Evolutionary conservation across 1,284 basidiomycete genomes (phyloP), one percentile per base, ranked within the genome.

Genomic region (Moesziomyces sp.): DNA sequence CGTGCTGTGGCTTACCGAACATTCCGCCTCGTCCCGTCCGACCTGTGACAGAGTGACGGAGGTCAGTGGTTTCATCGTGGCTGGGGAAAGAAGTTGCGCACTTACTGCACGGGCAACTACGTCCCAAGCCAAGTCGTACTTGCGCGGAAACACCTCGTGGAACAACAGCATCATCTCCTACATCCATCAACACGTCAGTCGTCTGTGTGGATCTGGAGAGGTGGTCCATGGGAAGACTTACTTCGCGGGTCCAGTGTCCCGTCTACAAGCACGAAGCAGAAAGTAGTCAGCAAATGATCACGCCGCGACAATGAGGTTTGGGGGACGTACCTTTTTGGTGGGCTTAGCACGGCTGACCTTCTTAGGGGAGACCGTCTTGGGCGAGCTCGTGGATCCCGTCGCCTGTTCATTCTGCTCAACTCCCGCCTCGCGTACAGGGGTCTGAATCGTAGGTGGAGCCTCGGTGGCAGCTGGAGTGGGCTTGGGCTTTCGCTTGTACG

Each of bases 111-210:
- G 59, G 18, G 52, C 44, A 13, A 58, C 55, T 6, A 21, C 19
- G 10, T 47, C 26, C 55, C 55, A 68, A 19, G 62, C 59, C 13
- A 48, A 10, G 13, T 34, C 10, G 19, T 38, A 47, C 10, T 55
- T 51, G 4, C 48, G 59, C 5, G 38, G 47, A 21, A 28, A 68
- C 19, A 62, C 34, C 26, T 54, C 43, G 59, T 38, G 18, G 48
- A 68, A 68, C 14, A 68, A 21, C 5, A 48, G 38, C 59, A 68
- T 58, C 44, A 62, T 61, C 30, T 68, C 66, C 40, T 65, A 18
- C 21, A 42, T 26, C 26, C 26, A 50, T 57, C 60, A 40, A 57
- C 34, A 47, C 40, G 26, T 52, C 51, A 52, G 51, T 10, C 5
- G 5, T n/a, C 46, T 13, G 23, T 18, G 26, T 28, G 8, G 26